A percentile compares a stretch with the other conserved stretches of the same genome.
Conservation (phyloP, 441 rosid species). For the Pelargonium cotyledonis region DNA sequence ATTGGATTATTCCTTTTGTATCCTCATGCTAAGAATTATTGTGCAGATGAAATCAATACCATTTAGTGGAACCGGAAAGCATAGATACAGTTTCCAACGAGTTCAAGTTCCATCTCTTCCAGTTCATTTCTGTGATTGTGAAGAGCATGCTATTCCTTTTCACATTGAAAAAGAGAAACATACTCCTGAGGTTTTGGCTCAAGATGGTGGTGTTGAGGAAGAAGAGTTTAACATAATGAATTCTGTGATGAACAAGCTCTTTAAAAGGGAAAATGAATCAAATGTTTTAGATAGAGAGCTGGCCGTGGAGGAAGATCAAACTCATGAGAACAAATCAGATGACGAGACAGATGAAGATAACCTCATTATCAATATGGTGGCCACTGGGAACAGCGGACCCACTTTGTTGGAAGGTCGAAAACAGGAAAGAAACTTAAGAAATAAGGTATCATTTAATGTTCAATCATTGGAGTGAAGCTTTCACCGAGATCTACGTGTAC, state of each 20-base stretch:
- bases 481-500: background rate
- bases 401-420: constrained; percentile 17
- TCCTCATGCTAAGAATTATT: constrained; percentile 14
- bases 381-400: constrained; percentile 25
- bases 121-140: constrained; percentile 69
- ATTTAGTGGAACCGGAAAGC: constrained; percentile 77
- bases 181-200: constrained; percentile 27
- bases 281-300: constrained; percentile 1
- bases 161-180: constrained; percentile 23
- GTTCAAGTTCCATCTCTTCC: constrained; percentile 51
- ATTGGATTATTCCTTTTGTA: background rate
- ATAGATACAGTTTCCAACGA: constrained; percentile 77
- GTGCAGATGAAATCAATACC: constrained; percentile 66
- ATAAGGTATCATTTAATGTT: constrained; percentile 36
- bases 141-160: constrained; percentile 49
- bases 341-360: constrained; percentile 39
- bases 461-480: background rate
- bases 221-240: constrained; percentile 64
- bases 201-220: constrained; percentile 37
- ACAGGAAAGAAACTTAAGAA: constrained; percentile 16
- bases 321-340: constrained; percentile 30
- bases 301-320: constrained; percentile 19
- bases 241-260: constrained; percentile 66
- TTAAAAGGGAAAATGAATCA: constrained; percentile 38
- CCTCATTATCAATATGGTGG: constrained; percentile 46